Evolutionary conservation across 106 monocot species (phyloP).

Genomic region (Hemerocallis citrina): DNA sequence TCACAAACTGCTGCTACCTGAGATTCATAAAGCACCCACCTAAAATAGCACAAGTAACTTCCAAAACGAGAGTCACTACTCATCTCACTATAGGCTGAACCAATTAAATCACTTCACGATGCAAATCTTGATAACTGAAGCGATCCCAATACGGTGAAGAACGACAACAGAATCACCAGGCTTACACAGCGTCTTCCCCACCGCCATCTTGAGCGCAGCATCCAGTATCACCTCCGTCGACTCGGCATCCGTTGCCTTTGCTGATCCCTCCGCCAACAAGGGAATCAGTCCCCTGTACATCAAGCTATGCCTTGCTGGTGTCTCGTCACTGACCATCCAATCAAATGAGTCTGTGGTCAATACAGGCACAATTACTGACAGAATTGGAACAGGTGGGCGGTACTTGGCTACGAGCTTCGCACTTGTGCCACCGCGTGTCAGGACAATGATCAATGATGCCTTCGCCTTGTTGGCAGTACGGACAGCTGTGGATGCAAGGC

Average conservation of each 20-base stretch:
- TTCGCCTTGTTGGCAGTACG: conserved; percentile 38
- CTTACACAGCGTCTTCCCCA: conserved; percentile 26
- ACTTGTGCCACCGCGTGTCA: conserved; percentile 43
- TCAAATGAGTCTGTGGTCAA: conserved; percentile 37
- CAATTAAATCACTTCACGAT: conserved; percentile 25
- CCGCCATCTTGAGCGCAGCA: conserved; percentile 23
- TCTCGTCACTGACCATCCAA: conserved; percentile 37
- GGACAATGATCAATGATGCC: conserved; percentile 31
- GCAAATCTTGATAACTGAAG: conserved; percentile 51
- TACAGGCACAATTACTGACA: conserved; percentile 48
- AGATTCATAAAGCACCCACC: neutral
- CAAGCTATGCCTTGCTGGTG: conserved; percentile 44
- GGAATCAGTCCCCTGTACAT: conserved; percentile 43
- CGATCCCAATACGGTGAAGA: conserved; percentile 39
- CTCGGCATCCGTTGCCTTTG: conserved; percentile 37
- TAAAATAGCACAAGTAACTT: too few relatives aligned
- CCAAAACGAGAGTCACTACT: neutral
- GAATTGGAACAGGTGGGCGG: conserved; percentile 34
- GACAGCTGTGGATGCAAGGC: conserved; percentile 38
- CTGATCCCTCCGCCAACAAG: conserved; percentile 36
- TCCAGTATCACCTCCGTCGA: conserved; percentile 44
- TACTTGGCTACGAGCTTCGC: conserved; percentile 56
- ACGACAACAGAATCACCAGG: conserved; percentile 35
- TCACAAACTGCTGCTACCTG: neutral
- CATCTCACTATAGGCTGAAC: neutral